Evolutionary conservation across 2,329 filamentous ascomycete species (phyloP).

Genomic region (Botrytis byssoidea): DNA sequence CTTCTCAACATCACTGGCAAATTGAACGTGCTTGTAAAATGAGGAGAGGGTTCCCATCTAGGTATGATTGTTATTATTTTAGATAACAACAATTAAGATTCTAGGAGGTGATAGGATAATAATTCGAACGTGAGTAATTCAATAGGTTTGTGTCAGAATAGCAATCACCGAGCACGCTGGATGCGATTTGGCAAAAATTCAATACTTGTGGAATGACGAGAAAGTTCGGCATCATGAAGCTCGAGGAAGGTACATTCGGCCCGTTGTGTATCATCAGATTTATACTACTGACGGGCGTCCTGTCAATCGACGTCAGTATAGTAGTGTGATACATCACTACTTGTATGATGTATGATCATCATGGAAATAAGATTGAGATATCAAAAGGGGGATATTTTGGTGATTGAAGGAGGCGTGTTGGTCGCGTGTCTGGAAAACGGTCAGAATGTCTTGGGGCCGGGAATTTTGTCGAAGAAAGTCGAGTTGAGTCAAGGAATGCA

Average conservation of each 20-base stretch:
- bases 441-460: not conserved
- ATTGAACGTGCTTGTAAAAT: not conserved
- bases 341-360: not conserved
- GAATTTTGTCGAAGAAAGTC: not conserved
- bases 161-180: not conserved
- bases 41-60: not conserved
- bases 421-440: constrained; percentile 8
- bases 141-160: not conserved
- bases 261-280: constrained; percentile 12
- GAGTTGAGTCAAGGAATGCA: not conserved
- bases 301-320: not conserved
- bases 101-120: constrained; percentile 1
- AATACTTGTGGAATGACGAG: constrained; percentile 10
- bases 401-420: not conserved
- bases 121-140: constrained; percentile 13
- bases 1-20: not conserved
- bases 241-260: constrained; percentile 16
- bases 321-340: not conserved
- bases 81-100: constrained; percentile 1
- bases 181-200: not conserved
- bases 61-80: constrained; percentile 6
- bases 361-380: not conserved
- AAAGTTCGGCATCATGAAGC: not conserved
- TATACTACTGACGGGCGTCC: not conserved
- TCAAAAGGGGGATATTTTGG: not conserved